Evolutionary conservation across 129 eudicot species (phyloP).

Genomic region (Rutidosis leptorrhynchoides): DNA sequence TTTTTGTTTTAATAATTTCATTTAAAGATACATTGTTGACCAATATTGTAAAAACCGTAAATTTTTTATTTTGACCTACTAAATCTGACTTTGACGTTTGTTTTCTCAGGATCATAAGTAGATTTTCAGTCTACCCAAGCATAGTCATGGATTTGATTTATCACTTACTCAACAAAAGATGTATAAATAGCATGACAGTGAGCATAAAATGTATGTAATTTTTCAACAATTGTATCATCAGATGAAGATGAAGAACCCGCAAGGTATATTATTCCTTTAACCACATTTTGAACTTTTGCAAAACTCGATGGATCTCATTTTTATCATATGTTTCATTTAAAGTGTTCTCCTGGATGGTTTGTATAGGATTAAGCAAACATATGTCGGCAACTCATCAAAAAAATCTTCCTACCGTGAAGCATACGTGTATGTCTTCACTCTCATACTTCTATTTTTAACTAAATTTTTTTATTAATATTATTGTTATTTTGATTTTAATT

Average conservation of each 20-base stretch:
- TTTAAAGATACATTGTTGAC: too few relatives aligned
- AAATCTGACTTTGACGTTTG: too few relatives aligned
- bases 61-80: too few relatives aligned
- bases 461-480: too few relatives aligned
- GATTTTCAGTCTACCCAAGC: constrained; percentile 78
- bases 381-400: constrained; percentile 36
- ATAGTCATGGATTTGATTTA: constrained; percentile 82
- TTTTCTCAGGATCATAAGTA: constrained; percentile 73
- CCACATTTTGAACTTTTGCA: not conserved
- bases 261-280: constrained; percentile 41
- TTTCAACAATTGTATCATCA: not conserved
- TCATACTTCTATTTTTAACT: not conserved
- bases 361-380: constrained; percentile 47
- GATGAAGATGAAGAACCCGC: constrained; percentile 38
- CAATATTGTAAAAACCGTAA: too few relatives aligned
- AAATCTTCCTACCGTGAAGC: constrained; percentile 43
- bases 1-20: too few relatives aligned
- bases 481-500: too few relatives aligned
- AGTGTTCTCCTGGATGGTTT: not conserved
- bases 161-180: constrained; percentile 89
- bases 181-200: constrained; percentile 74
- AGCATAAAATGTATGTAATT: constrained; percentile 54
- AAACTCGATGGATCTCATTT: too few relatives aligned
- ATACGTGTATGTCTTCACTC: constrained; percentile 43
- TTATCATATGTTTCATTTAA: too few relatives aligned